Conservation (phyloP, 192 early-diverging fungal genomes). For the Funneliformis geosporum region DNA sequence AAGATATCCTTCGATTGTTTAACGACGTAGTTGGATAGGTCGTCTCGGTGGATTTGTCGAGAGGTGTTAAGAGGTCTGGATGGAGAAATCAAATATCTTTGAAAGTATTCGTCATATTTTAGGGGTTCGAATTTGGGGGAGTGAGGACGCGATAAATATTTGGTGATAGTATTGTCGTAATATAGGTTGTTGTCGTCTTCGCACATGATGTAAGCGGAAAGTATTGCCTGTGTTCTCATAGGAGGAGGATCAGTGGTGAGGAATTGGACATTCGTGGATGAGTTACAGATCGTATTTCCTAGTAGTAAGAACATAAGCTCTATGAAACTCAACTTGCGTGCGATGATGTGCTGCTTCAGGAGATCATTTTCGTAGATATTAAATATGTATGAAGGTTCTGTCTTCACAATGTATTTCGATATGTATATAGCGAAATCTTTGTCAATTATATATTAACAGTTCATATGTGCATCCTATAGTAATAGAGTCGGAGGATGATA, state of each 20-base stretch:
- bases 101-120: background rate
- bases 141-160: background rate
- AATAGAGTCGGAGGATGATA: too few relatives aligned
- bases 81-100: background rate
- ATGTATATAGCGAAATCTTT: too few relatives aligned
- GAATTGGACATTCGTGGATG: background rate
- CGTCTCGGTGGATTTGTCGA: background rate
- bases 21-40: background rate
- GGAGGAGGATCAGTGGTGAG: background rate
- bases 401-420: too few relatives aligned
- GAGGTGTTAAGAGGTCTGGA: background rate
- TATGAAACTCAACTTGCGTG: too few relatives aligned
- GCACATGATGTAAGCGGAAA: background rate
- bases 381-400: too few relatives aligned
- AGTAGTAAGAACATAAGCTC: too few relatives aligned
- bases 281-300: too few relatives aligned
- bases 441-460: too few relatives aligned
- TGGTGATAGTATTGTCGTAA: constrained; percentile 6
- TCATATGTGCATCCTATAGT: too few relatives aligned
- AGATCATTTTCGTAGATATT: too few relatives aligned
- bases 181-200: background rate
- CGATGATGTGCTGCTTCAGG: too few relatives aligned
- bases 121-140: background rate
- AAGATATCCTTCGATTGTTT: background rate
- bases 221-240: background rate